Base-by-base conservation (phyloP, 495 filamentous ascomycete genomes). In the Patellaria atrata region DNA sequence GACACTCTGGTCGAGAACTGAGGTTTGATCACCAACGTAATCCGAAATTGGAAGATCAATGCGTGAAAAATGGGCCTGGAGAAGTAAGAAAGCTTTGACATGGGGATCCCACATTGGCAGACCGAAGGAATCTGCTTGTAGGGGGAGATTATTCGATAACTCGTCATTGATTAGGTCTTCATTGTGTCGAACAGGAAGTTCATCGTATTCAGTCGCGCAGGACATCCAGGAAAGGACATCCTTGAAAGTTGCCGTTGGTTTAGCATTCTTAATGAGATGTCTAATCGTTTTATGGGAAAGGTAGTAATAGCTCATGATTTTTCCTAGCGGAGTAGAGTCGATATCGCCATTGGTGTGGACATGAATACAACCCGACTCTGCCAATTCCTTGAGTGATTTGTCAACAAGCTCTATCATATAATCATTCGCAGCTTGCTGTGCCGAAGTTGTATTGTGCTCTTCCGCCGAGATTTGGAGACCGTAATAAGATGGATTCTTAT, bases 301-400 rank as follows among this genome's bases (percentile, higher is more conserved):
- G 52, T 99, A 99, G 64, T 99, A 99, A 62, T 99, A 99, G 59
- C 78, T 85, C 79, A 94, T 93, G 51, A 96, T 96, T 60, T 93
- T 94, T 43, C 89, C 89, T 24, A 94, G 63, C 0, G 89, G 73
- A 0, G 89, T 94, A 0, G 85, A 65, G 38, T 92, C 76, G 18
- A 99, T 70, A 42, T 94, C 80, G 16, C 85, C 84, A 46, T 85
- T 93, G n/a, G 79, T 73, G 43, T 78, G 75, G 2, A 86, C 59
- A 12, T 70, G 62, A 14, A 93, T 68, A 61, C 89, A 99, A 12
- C 73, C 73, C 3, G 86, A 94, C 35, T 81, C 68, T 0, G 70
- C 76, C 3, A 99, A 65, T 43, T 92, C 82, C 16, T 58, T 57
- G 2, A 99, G 65, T 1, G 87, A 91, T 11, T 74, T 77, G 44